Evolutionary conservation across 106 monocot species (phyloP), one percentile per base, ranked within the genome.

Genomic region (Apostasia shenzhenica): DNA sequence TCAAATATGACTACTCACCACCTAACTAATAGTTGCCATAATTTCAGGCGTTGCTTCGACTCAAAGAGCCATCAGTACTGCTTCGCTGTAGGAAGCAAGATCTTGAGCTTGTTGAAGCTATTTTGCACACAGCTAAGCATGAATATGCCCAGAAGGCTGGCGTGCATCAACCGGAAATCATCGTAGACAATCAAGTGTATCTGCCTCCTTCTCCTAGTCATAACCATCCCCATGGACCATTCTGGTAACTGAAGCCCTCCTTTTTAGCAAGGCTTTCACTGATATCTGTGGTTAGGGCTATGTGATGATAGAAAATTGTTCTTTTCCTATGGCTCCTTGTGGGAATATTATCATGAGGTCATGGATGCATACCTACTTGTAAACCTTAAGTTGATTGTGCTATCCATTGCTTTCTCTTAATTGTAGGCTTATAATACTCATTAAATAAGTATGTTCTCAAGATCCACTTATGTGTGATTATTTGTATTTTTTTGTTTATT

Each of bases 1-100:
- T 14, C 10, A 14, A 48, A 8, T 65, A 6, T 65, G 26, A 37
- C 43, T 63, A 4, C n/a, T 63, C 5, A 63, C 48, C 47, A 46
- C 14, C 43, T 65, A 43, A 48, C 6, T 65, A 12, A 48, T 62
- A 65, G 3, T 5, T 63, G 14, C 54, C 63, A 3, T 59, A 56
- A 59, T 76, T 83, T 41, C 83, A 95, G 95, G 84, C 89, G 48
- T 74, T 95, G 69, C 75, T 95, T 14, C 75, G 91, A 37, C 59
- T 95, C 72, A 95, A 86, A 75, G 95, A 95, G 72, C 91, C 95
- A 69, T 77, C 88, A 52, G 89, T 95, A 42, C 67, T 95, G 48
- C 61, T 95, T 67, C 81, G 92, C 10, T 95, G 92, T 69, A 83
- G 95, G 41, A 71, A 84, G 74, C 76, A 68, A 63, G 95, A 95